These are phyloP conservation scores for Euphorbia corollata DNA, from an alignment of 441 rosid genomes.

Conservation along the genomic window DNA sequence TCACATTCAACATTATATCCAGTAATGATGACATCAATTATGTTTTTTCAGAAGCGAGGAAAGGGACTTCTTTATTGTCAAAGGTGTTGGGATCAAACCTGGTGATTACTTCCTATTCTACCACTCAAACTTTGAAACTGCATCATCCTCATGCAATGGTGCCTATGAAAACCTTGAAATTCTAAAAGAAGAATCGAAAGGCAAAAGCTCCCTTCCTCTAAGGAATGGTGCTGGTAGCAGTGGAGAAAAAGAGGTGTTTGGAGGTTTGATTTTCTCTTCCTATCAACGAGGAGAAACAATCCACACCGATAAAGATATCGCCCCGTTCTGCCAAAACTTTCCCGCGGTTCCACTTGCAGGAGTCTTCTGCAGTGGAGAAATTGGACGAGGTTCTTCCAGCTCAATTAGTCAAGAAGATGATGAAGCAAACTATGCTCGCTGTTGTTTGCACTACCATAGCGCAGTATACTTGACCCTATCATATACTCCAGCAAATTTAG, in stretches of 20 bases:
- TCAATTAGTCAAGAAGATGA: conserved; percentile 17
- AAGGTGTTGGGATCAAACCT: conserved; percentile 35
- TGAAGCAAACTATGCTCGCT: conserved; percentile 16
- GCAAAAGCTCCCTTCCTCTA: neutral
- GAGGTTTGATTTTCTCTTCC: conserved; percentile 45
- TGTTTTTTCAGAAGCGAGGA: conserved; percentile 25
- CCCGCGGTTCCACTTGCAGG: conserved; percentile 43
- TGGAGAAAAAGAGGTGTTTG: conserved; percentile 28
- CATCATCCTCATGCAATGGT: conserved; percentile 21
- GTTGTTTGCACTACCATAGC: conserved; percentile 33
- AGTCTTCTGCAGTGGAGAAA: conserved; percentile 32
- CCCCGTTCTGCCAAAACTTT: conserved; percentile 33
- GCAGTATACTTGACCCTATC: conserved; percentile 32
- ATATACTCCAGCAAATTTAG: conserved; percentile 24
- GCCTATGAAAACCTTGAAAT: conserved; percentile 20
- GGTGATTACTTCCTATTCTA: conserved; percentile 42
- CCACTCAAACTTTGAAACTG: conserved; percentile 39
- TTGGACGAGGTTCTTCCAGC: conserved; percentile 30
- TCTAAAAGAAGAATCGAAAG: conserved; percentile 15
- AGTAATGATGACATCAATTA: too few relatives aligned
- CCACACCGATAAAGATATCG: conserved; percentile 16
- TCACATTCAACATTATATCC: neutral
- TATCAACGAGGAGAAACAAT: conserved; percentile 25
- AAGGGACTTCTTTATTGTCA: conserved; percentile 22
- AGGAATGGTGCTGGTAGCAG: neutral